These are phyloP conservation scores for Clarireedia paspali DNA, from an alignment of 2,329 filamentous ascomycete species.

Conservation along the genomic window DNA sequence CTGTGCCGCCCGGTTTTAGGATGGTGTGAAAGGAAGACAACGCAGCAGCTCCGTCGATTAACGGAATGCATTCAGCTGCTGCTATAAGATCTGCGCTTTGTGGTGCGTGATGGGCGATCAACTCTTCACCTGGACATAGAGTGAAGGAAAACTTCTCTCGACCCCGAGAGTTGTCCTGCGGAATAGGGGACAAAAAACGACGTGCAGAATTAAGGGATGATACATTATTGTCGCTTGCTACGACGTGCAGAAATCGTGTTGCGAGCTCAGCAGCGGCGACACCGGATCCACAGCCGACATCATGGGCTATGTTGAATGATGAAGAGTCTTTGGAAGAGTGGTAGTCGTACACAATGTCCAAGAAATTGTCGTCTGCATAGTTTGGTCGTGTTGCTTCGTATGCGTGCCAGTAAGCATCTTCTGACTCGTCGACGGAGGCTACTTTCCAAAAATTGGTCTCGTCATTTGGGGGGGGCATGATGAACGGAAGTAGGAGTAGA, in stretches of 20 bases:
- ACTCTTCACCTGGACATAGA: background rate
- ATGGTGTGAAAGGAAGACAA: background rate
- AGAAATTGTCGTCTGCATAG: background rate
- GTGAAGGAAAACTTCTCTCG: background rate
- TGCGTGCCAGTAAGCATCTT: background rate
- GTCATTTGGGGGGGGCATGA: background rate
- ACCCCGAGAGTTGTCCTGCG: background rate
- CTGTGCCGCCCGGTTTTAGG: background rate
- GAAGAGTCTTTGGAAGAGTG: background rate
- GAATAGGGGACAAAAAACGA: background rate
- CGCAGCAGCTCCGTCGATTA: background rate
- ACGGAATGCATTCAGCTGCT: background rate
- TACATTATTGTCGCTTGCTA: background rate
- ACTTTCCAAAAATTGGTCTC: background rate
- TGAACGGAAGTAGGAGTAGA: background rate
- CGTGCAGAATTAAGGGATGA: background rate
- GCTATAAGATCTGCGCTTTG: background rate
- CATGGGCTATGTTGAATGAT: background rate
- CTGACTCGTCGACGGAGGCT: background rate
- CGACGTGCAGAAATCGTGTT: background rate
- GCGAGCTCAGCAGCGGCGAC: background rate
- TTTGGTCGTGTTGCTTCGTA: background rate
- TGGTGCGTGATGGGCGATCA: background rate
- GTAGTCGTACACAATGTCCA: background rate
- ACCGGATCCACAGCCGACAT: background rate